Conservation (phyloP, 2,329 filamentous ascomycete species). For the Verticillium albo-atrum region DNA sequence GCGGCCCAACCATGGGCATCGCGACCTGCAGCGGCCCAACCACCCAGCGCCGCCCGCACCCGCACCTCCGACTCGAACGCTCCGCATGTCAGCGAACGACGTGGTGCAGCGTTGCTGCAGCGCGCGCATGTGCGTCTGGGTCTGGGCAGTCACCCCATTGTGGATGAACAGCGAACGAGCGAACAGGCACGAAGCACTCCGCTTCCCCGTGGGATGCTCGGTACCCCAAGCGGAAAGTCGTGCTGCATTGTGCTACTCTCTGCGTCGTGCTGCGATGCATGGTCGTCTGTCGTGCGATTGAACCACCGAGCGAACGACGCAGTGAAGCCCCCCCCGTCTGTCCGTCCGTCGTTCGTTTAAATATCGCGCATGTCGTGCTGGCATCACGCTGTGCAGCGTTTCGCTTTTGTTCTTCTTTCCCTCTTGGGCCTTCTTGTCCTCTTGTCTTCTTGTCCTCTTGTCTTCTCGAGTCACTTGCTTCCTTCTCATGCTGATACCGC, state of each 20-base stretch:
- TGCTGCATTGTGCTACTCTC: neutral
- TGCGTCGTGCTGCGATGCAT: neutral
- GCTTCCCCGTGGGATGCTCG: neutral
- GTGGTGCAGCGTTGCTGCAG: neutral
- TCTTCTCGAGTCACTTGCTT: neutral
- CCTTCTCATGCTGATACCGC: neutral
- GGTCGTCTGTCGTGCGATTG: neutral
- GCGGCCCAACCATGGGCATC: neutral
- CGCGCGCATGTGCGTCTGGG: neutral
- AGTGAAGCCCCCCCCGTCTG: too few species aligned
- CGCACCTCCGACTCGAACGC: neutral
- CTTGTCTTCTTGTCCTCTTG: slow-evolving; percentile 1
- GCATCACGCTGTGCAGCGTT: neutral
- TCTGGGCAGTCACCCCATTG: neutral
- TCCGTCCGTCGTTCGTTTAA: neutral
- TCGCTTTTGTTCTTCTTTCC: neutral
- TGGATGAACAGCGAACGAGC: neutral
- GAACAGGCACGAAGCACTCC: neutral
- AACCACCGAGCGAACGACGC: neutral
- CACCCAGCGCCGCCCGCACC: neutral
- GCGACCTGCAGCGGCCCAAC: neutral
- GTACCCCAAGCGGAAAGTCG: neutral
- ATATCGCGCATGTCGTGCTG: neutral
- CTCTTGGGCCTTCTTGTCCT: slow-evolving; percentile 2
- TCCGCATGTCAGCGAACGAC: neutral